Percentiles rank a stretch among this genome's conserved stretches.
These are phyloP conservation scores for Lipomyces spencermartinsiae DNA, from an alignment of 805 yeast species.

Conservation along the genomic window DNA sequence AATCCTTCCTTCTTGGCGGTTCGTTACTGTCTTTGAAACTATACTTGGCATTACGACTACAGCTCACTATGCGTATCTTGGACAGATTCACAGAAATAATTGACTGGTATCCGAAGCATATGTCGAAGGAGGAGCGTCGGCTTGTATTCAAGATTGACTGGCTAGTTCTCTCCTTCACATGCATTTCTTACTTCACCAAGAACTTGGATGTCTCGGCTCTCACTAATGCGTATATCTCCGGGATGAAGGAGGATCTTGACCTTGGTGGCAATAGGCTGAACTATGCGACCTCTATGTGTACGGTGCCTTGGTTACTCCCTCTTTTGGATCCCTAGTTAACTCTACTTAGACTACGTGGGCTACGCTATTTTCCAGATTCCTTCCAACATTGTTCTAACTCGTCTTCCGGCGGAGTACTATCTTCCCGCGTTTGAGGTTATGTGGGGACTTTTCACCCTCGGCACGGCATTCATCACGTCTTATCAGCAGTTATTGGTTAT, in stretches of 20 bases:
- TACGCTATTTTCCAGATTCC: constrained; percentile 51
- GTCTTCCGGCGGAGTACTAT: constrained; percentile 53
- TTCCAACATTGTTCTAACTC: constrained; percentile 47
- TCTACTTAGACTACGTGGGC: constrained; percentile 40
- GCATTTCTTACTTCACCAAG: too few relatives aligned
- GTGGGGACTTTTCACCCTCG: constrained; percentile 48
- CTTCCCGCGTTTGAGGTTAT: constrained; percentile 48
- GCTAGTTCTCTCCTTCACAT: too few relatives aligned
- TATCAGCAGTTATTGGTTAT: constrained; percentile 45
- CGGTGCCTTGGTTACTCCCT: not conserved
- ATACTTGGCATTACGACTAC: too few relatives aligned
- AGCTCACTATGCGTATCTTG: not conserved
- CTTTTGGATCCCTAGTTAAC: too few relatives aligned
- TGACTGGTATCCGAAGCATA: constrained; percentile 32
- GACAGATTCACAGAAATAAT: constrained; percentile 22
- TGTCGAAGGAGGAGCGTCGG: too few relatives aligned
- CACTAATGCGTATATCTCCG: constrained; percentile 74
- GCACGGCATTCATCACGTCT: constrained; percentile 43
- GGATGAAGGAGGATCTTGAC: constrained; percentile 60
- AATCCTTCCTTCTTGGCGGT: too few relatives aligned
- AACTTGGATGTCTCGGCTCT: too few relatives aligned
- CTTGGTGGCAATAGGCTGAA: constrained; percentile 70
- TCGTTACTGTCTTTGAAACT: too few relatives aligned
- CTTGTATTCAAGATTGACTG: too few relatives aligned
- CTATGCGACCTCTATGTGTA: constrained; percentile 53